Evolutionary conservation across 352 stramenopile genomes (phyloP), one percentile per base, ranked within the genome.

Genomic region (Pythium folliculosum): DNA sequence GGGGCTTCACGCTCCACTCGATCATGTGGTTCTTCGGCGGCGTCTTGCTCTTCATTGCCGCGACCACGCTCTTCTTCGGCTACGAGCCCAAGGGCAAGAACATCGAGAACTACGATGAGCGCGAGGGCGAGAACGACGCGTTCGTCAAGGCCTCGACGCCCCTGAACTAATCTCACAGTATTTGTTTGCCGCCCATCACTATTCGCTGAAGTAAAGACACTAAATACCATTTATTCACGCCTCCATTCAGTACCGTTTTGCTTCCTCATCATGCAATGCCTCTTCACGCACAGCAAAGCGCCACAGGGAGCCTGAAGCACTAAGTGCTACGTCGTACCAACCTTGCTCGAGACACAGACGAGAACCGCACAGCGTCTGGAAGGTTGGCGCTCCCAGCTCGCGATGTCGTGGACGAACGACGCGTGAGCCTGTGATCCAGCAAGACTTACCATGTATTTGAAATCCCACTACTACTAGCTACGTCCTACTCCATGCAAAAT

Each of bases 21-120:
- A 89, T 92, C 67, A 86, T 90, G 77, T 90, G 82, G 80, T 54
- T 91, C 38, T 90, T 88, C 32, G 84, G 79, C 21, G 81, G 77
- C 38, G 69, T 89, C 25, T 62, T 92, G n/a, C 65, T 89, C 49
- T 66, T 89, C 14, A 71, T 90, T n/a, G 75, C 77, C 16, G 50
- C 67, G 22, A 72, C 85, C 30, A 76, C 89, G 43, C 52, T 88
- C 3, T 35, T 83, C 40, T 90, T 92, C 53, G 84, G 84, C 56
- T 90, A 88, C 62, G 81, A 90, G 43, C 79, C 81, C n/a, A 75
- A 74, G 44, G 84, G 81, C 52, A 86, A 89, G 71, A 81, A 90
- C 65, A 71, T 92, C 27, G 84, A 92, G 57, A 40, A 80, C 21
- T 82, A 80, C 37, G 77, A 76, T 0, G 66, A 72, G 5, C 16